Evolutionary conservation across 2,329 filamentous ascomycete species (phyloP), one percentile per base, ranked within the genome.

Genomic region (Chalaropsis thielavioides): DNA sequence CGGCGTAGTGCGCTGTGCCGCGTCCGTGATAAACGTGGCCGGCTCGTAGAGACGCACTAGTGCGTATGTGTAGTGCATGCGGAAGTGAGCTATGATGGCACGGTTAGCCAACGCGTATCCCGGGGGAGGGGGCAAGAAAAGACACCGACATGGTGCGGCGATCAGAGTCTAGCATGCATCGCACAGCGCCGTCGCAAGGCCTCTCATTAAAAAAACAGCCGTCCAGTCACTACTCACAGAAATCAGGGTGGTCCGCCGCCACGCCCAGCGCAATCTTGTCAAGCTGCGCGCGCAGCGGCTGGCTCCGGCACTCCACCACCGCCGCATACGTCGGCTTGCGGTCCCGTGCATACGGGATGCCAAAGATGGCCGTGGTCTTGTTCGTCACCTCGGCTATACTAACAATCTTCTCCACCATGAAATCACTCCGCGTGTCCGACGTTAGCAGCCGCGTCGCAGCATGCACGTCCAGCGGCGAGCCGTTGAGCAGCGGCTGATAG

Each of bases 11-110:
- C 71, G 70, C n/a, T 70, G 68, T 19, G 69, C 68, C 11, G 70
- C 68, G 19, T 70, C 68, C 61, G 68, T 70, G n/a, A 72, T 68
- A 19, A 72, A 68, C 4, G 75, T 75, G 7, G 75, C 75, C 0
- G 76, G 75, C 40, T 77, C 71, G 68, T 77, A 76, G 15, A 76
- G 68, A 7, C 74, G 72, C 31, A 75, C 73, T 2, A 76, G 68
- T 13, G 75, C 69, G 46, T 74, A 75, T n/a, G 73, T 71, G 62
- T 74, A 71, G 51, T 73, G 71, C 17, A 74, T 69, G 54, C 70
- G 70, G 64, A 75, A 73, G 38, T 66, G 65, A 41, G 62, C 62
- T 63, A 31, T 17, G 43, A 11, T 2, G 15, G 40, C 8, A 19
- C 44, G 15, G n/a, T 51, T 27, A 38, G 38, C n/a, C n/a, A n/a